Evolutionary conservation across 2,329 filamentous ascomycete species (phyloP).

Genomic region (Diaporthe australafricana): DNA sequence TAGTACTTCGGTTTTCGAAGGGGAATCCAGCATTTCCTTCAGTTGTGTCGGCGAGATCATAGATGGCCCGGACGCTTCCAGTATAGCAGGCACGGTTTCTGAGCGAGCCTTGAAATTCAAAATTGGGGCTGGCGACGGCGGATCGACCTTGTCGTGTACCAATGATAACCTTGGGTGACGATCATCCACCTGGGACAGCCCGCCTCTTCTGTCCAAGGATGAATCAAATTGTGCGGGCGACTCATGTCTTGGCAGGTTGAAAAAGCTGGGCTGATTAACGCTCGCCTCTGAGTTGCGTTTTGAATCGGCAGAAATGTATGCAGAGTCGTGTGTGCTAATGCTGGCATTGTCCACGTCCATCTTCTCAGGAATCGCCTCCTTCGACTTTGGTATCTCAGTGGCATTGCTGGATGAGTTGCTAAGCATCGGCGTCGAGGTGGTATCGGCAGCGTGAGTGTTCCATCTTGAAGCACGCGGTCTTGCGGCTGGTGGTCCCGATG

Average conservation of each 20-base stretch:
- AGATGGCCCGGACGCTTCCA: conserved; percentile 58
- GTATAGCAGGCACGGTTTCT: conserved; percentile 64
- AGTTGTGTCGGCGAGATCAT: conserved; percentile 68
- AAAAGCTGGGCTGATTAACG: conserved; percentile 53
- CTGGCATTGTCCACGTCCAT: conserved; percentile 61
- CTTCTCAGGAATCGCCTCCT: conserved; percentile 40
- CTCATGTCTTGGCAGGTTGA: conserved; percentile 56
- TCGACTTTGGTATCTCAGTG: conserved; percentile 35
- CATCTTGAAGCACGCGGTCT: conserved; percentile 58
- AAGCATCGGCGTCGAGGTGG: conserved; percentile 33
- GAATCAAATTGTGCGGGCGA: conserved; percentile 58
- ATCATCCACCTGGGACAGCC: conserved; percentile 58
- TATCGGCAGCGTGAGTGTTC: conserved; percentile 61
- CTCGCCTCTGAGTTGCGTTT: conserved; percentile 65
- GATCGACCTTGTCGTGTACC: conserved; percentile 59
- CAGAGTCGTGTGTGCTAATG: conserved; percentile 62
- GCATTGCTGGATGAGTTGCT: not conserved
- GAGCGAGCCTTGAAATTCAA: conserved; percentile 46
- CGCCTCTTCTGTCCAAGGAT: conserved; percentile 48
- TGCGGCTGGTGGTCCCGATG: conserved; percentile 43
- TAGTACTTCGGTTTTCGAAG: conserved; percentile 62
- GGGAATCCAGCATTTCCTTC: conserved; percentile 64
- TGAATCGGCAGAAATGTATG: conserved; percentile 65
- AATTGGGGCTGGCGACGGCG: conserved; percentile 48
- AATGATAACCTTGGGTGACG: conserved; percentile 67